Conservation (phyloP, 2,329 filamentous ascomycete species). For the Furcasterigmium sp. region DNA sequence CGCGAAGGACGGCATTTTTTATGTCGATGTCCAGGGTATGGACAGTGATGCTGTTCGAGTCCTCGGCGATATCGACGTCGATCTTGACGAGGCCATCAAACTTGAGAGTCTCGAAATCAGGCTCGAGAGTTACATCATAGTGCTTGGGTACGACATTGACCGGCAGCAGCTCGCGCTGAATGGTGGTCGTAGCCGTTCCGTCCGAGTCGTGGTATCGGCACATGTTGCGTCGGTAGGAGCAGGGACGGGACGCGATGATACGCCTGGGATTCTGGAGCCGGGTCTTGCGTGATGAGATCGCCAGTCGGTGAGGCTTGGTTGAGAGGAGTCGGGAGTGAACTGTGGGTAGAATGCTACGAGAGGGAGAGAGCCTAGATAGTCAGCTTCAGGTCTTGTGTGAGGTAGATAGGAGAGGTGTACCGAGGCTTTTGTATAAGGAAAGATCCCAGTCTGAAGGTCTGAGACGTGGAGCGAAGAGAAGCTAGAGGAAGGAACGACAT, state of each 20-base stretch:
- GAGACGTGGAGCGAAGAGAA: background rate
- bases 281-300: constrained; percentile 5
- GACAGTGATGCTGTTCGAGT: constrained; percentile 78
- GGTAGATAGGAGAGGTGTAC: background rate
- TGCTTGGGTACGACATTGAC: constrained; percentile 88
- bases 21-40: constrained; percentile 87
- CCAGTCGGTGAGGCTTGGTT: constrained; percentile 24
- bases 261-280: constrained; percentile 9
- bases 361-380: background rate
- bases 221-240: constrained; percentile 13
- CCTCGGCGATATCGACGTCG: constrained; percentile 80
- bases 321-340: background rate
- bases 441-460: background rate
- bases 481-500: background rate
- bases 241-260: constrained; percentile 8
- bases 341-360: background rate
- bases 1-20: constrained; percentile 45
- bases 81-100: constrained; percentile 83
- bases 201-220: constrained; percentile 9
- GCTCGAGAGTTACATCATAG: constrained; percentile 88
- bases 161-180: constrained; percentile 74
- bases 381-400: background rate
- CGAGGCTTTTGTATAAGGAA: background rate
- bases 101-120: constrained; percentile 80
- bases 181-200: constrained; percentile 8